A percentile compares a stretch with the other conserved stretches of the same genome.
These are phyloP conservation scores for Apiotrichum laibachii DNA, from an alignment of 1,284 basidiomycete species.

Conservation along the genomic window DNA sequence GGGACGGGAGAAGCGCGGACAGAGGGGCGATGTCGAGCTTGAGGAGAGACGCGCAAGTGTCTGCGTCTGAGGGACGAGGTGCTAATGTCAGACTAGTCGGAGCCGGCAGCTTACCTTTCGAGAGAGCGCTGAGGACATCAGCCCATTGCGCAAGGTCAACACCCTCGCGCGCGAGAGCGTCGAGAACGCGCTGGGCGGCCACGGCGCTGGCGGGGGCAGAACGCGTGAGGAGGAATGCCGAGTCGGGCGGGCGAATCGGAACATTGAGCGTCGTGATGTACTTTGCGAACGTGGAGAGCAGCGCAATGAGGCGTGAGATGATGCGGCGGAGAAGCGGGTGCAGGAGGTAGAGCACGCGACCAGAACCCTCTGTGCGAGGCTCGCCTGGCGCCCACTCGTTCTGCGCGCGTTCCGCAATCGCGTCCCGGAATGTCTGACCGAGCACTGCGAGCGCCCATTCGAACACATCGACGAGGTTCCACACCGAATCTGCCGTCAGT, in stretches of 20 bases:
- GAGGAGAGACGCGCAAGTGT: constrained; percentile 21
- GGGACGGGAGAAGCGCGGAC: constrained; percentile 8
- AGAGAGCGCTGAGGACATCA: constrained; percentile 24
- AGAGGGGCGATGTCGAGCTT: constrained; percentile 19
- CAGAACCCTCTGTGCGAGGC: constrained; percentile 13
- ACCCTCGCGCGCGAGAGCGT: constrained; percentile 27
- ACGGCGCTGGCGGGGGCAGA: constrained; percentile 34
- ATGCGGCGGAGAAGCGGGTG: constrained; percentile 29
- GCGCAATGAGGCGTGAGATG: constrained; percentile 27
- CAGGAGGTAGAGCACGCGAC: constrained; percentile 32
- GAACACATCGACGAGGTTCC: constrained; percentile 36
- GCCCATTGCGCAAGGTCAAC: constrained; percentile 38
- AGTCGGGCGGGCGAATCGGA: constrained; percentile 37
- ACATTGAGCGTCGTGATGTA: constrained; percentile 30
- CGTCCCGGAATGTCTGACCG: constrained; percentile 29
- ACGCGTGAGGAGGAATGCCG: constrained; percentile 16
- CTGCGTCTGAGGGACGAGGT: constrained; percentile 13
- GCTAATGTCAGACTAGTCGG: background rate
- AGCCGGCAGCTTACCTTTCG: constrained; percentile 2
- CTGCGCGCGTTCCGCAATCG: constrained; percentile 25
- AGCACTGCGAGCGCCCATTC: constrained; percentile 35
- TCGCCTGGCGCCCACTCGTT: constrained; percentile 27
- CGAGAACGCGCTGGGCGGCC: constrained; percentile 29
- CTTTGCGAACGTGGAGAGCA: constrained; percentile 27
- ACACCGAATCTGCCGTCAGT: constrained; percentile 30